Base-by-base conservation (phyloP, 495 filamentous ascomycete genomes). In the Neurospora tetraspora region DNA sequence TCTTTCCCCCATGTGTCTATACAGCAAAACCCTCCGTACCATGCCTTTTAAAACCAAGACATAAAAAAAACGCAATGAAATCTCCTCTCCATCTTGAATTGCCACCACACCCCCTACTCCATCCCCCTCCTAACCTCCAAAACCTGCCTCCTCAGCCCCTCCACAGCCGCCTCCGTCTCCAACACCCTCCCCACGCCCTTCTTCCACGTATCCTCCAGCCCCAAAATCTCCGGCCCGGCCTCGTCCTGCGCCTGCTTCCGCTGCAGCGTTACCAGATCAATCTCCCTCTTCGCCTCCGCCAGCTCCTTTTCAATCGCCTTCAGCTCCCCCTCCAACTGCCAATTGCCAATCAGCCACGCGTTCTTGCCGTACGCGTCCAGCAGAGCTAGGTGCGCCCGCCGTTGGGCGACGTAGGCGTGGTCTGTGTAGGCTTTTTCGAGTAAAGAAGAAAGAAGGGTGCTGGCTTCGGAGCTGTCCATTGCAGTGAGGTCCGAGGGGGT, bases 331-430 rank as follows among this genome's bases (percentile, higher is more conserved):
- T 97, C 94, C 36, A 94, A 74, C 72, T 93, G 88, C 73, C 87
- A 86, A 81, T 98, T 98, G 8, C 89, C 90, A 12, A 97, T 85
- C 71, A 98, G 83, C 94, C 95, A 98, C 14, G 92, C 91, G 82
- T 96, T 97, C 83, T 92, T 93, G 77, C 94, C 94, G 82, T 89
- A 89, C 73, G 86, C 85, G 76, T 94, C 92, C 11, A 98, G 88
- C 11, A 96, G 85, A 5, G 86, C 83, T 27, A 97, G 87, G 78
- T 96, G 91, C 37, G 88, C 83, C 36, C 88, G 85, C 5, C 94
- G 90, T 23, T 83, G 81, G 2, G 85, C 78, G 14, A 97, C 83
- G 81, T 97, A 93, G 1, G 86, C 84, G 68, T 87, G 87, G 8
- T 88, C 85, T 0, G 88, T 85, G 84, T 93, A 93, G 61, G 93